These are phyloP conservation scores for Calonectria honghensis DNA, from an alignment of 2,329 filamentous ascomycete genomes.

Conservation along the genomic window DNA sequence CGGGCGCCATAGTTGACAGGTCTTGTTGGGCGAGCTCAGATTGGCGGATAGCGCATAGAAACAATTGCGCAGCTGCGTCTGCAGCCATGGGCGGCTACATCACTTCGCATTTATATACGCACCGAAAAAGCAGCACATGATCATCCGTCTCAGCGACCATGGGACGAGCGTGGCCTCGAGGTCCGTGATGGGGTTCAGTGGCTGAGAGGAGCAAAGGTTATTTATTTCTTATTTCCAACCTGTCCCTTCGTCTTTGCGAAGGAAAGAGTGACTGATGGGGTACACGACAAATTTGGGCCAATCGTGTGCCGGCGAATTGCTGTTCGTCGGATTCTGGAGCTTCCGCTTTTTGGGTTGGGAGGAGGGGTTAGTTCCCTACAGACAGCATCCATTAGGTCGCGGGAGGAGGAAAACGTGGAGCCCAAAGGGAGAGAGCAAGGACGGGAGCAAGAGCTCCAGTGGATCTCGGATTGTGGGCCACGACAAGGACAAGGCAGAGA, in stretches of 20 bases:
- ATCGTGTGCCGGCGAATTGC: constrained; percentile 4
- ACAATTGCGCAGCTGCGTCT: neutral
- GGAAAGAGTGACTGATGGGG: neutral
- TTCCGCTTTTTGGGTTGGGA: neutral
- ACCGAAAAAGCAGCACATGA: neutral
- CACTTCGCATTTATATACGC: neutral
- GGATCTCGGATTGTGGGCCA: constrained; percentile 23
- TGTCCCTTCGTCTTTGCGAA: neutral
- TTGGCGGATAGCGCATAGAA: neutral
- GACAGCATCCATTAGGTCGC: neutral
- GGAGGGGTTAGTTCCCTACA: constrained; percentile 3
- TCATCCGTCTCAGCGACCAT: neutral
- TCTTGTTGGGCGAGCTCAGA: neutral
- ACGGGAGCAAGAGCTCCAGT: constrained; percentile 29
- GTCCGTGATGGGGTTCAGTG: neutral
- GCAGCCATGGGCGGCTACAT: neutral
- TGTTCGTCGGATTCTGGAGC: constrained; percentile 17
- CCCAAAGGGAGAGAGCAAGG: constrained; percentile 9
- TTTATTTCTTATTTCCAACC: constrained; percentile 18
- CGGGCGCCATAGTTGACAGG: neutral
- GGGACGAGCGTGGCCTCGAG: too few species aligned
- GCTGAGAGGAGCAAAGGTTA: constrained; percentile 7
- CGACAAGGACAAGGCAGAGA: constrained; percentile 27
- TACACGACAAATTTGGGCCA: constrained; percentile 7
- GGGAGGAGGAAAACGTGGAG: constrained; percentile 24